phyloP scores from a whole-genome alignment of 768 basidiomycete species.

The Russula olivacea region DNA sequence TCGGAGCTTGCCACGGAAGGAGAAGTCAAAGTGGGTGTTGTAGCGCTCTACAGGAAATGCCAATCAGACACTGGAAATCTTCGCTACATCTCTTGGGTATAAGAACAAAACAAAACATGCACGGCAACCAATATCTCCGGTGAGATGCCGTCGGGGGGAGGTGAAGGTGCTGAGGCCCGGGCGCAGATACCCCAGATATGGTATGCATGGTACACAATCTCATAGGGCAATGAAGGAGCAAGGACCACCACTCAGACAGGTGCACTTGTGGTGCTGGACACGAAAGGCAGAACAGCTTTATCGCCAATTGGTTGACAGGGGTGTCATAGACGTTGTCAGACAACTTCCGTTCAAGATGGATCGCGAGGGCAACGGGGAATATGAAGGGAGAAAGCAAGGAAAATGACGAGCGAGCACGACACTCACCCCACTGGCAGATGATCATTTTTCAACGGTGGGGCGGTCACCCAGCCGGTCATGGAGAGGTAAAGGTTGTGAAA shows the following conservation, averaged over 20 bases:
- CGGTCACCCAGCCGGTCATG: too few species aligned
- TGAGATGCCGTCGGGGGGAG: not conserved
- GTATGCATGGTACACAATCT: not conserved
- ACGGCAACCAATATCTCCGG: not conserved
- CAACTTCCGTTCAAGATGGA: not conserved
- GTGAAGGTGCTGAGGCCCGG: too few species aligned
- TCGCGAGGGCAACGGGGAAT: not conserved
- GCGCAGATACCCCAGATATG: not conserved
- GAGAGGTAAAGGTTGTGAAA: too few species aligned
- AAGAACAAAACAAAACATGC: not conserved
- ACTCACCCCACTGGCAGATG: conserved; percentile 37
- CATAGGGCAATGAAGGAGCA: not conserved
- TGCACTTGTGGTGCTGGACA: not conserved
- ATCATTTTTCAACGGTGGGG: too few species aligned
- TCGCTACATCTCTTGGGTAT: not conserved
- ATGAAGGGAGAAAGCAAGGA: not conserved
- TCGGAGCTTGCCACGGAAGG: conserved; percentile 41
- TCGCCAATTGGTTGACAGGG: not conserved
- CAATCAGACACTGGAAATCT: conserved; percentile 4
- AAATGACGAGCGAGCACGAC: not conserved
- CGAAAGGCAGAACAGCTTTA: not conserved
- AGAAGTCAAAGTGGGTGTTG: conserved; percentile 36
- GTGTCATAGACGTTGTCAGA: not conserved
- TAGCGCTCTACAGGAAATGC: conserved; percentile 20
- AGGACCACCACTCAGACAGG: not conserved